Conservation (phyloP, 2,329 filamentous ascomycete genomes). For the Aureobasidium zeae region DNA sequence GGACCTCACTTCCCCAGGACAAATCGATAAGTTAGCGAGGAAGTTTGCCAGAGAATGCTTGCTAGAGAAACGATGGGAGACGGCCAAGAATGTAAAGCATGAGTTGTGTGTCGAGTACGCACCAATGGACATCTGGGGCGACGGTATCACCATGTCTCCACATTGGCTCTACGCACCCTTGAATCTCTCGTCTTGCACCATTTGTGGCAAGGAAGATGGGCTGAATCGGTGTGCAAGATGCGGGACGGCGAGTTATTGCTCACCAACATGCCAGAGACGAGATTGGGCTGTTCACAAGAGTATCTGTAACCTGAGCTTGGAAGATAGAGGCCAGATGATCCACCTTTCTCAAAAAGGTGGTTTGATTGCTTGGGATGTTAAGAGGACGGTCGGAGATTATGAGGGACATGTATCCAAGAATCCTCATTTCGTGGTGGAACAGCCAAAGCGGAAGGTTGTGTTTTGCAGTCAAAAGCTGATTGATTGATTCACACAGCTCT, state of each 20-base stretch:
- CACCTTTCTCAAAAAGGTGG: slow-evolving; percentile 18
- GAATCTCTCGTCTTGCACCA: slow-evolving; percentile 17
- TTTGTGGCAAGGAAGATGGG: slow-evolving; percentile 10
- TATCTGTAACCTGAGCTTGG: slow-evolving; percentile 19
- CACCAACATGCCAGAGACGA: slow-evolving; percentile 16
- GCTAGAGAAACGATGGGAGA: slow-evolving; percentile 17
- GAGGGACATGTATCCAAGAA: slow-evolving; percentile 2
- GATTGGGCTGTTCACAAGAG: slow-evolving; percentile 22
- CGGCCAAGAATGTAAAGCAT: slow-evolving; percentile 18
- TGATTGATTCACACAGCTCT: no score
- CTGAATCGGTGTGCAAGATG: slow-evolving; percentile 20
- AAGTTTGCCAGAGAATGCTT: slow-evolving; percentile 17
- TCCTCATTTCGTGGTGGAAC: neutral
- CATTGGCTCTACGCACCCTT: slow-evolving; percentile 20
- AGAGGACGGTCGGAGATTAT: neutral
- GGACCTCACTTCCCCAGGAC: slow-evolving; percentile 23
- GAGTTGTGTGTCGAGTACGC: slow-evolving; percentile 20
- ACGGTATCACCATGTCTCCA: slow-evolving; percentile 20
- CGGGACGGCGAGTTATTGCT: slow-evolving; percentile 22
- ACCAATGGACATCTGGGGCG: slow-evolving; percentile 18
- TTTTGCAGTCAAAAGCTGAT: no score
- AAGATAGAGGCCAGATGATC: slow-evolving; percentile 20
- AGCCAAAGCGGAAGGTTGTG: neutral
- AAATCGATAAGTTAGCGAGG: slow-evolving; percentile 14
- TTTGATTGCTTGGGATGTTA: slow-evolving; percentile 14